Evolutionary conservation across 2,329 filamentous ascomycete genomes (phyloP).

Genomic region (Trichoderma pleuroti): DNA sequence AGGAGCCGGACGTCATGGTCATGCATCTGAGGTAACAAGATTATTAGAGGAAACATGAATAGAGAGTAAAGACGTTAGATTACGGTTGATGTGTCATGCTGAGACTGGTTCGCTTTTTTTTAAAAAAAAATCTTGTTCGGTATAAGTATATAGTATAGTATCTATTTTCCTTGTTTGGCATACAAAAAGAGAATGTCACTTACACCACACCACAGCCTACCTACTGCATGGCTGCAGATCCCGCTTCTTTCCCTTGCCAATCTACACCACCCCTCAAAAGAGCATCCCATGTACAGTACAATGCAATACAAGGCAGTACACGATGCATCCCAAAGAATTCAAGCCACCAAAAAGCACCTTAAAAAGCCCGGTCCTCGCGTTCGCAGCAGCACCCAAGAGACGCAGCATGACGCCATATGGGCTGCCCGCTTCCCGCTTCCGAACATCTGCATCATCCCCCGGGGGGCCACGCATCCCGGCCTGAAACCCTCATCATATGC

Average conservation of each 20-base stretch:
- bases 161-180: neutral
- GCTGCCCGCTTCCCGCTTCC: neutral
- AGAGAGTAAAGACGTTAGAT: neutral
- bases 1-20: slow-evolving; percentile 84
- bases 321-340: neutral
- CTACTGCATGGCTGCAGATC: neutral
- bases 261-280: neutral
- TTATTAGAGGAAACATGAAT: neutral
- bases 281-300: neutral
- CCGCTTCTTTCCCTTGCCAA: neutral
- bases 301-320: neutral
- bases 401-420: neutral
- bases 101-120: neutral
- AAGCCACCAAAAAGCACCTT: neutral
- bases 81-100: slow-evolving; percentile 4
- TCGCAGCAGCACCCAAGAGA: neutral
- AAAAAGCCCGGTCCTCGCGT: neutral
- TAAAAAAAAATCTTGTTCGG: neutral
- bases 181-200: neutral
- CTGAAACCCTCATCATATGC: neutral
- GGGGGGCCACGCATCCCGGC: neutral
- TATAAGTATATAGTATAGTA: neutral
- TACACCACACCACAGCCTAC: neutral
- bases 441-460: neutral
- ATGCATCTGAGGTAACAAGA: slow-evolving; percentile 65